Evolutionary conservation across 139 green algal species (phyloP), one percentile per base, ranked within the genome.

Genomic region (Ettlia oleoabundans): DNA sequence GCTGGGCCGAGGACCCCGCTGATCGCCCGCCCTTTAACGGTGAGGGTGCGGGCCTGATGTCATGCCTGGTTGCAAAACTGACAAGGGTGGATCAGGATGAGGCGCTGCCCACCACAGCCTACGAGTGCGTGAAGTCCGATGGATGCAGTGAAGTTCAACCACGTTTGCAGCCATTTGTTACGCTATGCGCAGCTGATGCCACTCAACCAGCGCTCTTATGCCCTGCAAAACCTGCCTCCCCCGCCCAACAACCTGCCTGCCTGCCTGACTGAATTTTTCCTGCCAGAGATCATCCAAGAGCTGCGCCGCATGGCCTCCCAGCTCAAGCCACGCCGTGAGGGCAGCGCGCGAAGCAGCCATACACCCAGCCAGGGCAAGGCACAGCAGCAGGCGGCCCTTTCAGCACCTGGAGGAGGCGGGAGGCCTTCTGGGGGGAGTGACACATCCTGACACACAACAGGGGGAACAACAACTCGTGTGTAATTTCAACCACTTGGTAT

Each of bases 11-110:
- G 55, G 40, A 67, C 21, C 83, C 89, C 10, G 62, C 74, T 13
- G 24, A 70, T 13, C 82, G 92, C 0, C 92, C 92, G 2, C 66
- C 68, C 35, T 95, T 94, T 32, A n/a, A 68, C 47, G 68, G 78
- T 84, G 4, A 9, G 43, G 28, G 18, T 2, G 69, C 1, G 28
- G 15, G 6, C 19, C 30, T 43, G 8, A 21, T 24, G 47, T 58
- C 47, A 58, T 58, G 47, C 47, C 47, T 15, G 47, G 15, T 15
- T 58, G 47, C 47, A 58, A 24, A 15, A 10, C 47, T 58, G 15
- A 24, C 47, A 58, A 24, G 47, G 47, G 47, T 58, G 47, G 47
- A 15, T 15, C 10, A 15, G 47, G 47, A 10, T 58, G 47, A 10
- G 13, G 47, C 47, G 10, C 47, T 58, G 47, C 47, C 47, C 47